phyloP scores from a whole-genome alignment of 352 stramenopile species.

The Peronosclerospora sorghi region DNA sequence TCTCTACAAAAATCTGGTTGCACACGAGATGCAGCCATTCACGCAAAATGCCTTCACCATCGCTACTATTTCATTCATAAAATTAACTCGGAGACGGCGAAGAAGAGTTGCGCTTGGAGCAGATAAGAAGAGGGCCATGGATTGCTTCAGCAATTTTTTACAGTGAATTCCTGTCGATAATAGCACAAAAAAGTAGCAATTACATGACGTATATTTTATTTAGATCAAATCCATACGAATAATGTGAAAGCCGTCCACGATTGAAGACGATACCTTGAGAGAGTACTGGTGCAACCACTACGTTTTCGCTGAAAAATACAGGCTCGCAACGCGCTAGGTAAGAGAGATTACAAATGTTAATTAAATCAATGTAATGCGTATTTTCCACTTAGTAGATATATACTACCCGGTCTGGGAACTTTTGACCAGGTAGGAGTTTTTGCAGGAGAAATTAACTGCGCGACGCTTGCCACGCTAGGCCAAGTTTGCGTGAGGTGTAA shows the following conservation, averaged over 20 bases:
- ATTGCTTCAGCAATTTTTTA: slow-evolving; percentile 61
- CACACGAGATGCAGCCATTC: slow-evolving; percentile 76
- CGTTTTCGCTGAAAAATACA: slow-evolving; percentile 49
- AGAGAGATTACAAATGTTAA: too few relatives aligned
- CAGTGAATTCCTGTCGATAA: slow-evolving; percentile 37
- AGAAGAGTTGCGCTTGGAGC: slow-evolving; percentile 36
- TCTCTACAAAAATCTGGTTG: slow-evolving; percentile 43
- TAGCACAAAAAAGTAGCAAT: neutral
- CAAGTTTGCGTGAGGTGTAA: too few relatives aligned
- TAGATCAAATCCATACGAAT: slow-evolving; percentile 32
- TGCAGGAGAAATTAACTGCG: too few relatives aligned
- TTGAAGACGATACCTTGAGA: slow-evolving; percentile 41
- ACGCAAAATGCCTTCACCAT: slow-evolving; percentile 65
- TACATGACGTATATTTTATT: neutral
- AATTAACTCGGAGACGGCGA: slow-evolving; percentile 74
- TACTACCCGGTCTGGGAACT: too few relatives aligned
- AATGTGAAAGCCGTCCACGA: slow-evolving; percentile 45
- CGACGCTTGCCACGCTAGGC: too few relatives aligned
- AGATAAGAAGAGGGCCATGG: slow-evolving; percentile 43
- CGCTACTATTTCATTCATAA: slow-evolving; percentile 72
- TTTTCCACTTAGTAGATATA: too few relatives aligned
- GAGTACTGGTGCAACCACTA: slow-evolving; percentile 62
- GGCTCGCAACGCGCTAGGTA: slow-evolving; percentile 24
- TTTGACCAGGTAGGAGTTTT: too few relatives aligned
- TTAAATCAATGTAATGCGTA: too few relatives aligned